These are phyloP conservation scores for Suillus americanus DNA, from an alignment of 768 basidiomycete genomes.

Conservation along the genomic window DNA sequence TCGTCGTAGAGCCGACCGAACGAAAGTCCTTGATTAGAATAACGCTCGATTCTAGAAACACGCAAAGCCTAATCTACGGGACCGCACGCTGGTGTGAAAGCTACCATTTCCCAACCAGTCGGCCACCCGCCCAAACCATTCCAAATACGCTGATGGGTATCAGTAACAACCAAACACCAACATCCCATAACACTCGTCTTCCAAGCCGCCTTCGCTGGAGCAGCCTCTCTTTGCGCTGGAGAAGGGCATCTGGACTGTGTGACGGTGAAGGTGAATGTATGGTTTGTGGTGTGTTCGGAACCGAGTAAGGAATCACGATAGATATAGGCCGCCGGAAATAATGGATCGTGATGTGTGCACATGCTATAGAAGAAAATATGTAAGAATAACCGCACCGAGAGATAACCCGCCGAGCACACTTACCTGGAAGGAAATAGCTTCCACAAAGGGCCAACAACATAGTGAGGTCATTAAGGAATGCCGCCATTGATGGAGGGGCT, in stretches of 20 bases:
- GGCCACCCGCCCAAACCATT: constrained; percentile 57
- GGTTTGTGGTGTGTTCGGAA: constrained; percentile 18
- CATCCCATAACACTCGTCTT: constrained; percentile 77
- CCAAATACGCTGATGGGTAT: constrained; percentile 58
- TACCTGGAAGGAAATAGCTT: constrained; percentile 66
- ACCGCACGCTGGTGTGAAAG: background rate
- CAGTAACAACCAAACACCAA: constrained; percentile 77
- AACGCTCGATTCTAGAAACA: background rate
- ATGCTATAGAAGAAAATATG: constrained; percentile 37
- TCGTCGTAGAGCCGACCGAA: too few relatives aligned
- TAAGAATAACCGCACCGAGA: background rate
- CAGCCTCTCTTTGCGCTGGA: constrained; percentile 83
- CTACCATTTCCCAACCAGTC: constrained; percentile 54
- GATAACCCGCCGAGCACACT: constrained; percentile 10
- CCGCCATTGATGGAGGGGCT: constrained; percentile 38
- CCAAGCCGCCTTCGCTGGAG: constrained; percentile 74
- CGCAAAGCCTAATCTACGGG: background rate
- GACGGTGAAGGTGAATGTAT: constrained; percentile 21
- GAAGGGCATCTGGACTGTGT: constrained; percentile 60
- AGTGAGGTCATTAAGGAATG: constrained; percentile 46
- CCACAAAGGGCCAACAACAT: constrained; percentile 52
- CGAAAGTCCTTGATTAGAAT: too few relatives aligned
- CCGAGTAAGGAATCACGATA: constrained; percentile 64
- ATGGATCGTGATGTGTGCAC: constrained; percentile 80
- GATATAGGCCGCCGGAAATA: constrained; percentile 82